phyloP scores from a whole-genome alignment of 257 asterid genomes.

The Nicotiana knightiana region DNA sequence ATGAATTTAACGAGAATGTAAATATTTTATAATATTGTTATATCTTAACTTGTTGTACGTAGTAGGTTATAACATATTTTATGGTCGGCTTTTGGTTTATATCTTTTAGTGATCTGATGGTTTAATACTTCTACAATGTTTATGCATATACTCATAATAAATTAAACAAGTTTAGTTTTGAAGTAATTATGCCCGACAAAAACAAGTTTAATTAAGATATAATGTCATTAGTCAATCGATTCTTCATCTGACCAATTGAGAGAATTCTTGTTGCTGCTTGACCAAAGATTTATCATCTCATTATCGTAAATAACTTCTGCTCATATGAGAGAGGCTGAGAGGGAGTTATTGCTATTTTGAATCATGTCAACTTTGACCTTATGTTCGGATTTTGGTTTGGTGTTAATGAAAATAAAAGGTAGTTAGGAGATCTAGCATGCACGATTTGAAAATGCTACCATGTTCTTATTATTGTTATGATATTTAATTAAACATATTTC shows the following conservation, averaged over 20 bases:
- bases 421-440: background rate
- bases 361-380: background rate
- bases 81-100: too few relatives aligned
- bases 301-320: background rate
- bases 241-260: background rate
- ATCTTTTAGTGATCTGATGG: too few relatives aligned
- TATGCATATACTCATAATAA: background rate
- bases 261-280: background rate
- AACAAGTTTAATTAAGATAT: background rate
- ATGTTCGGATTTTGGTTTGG: background rate
- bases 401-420: background rate
- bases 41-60: too few relatives aligned
- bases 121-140: too few relatives aligned
- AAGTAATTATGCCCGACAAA: background rate
- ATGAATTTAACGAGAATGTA: too few relatives aligned
- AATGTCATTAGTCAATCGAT: background rate
- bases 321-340: background rate
- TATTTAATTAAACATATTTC: too few relatives aligned
- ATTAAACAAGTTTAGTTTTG: background rate
- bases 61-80: too few relatives aligned
- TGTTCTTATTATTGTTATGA: too few relatives aligned
- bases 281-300: background rate
- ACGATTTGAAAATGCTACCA: background rate
- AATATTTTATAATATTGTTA: too few relatives aligned
- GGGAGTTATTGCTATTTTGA: too few relatives aligned